These are phyloP conservation scores for Vigna mungo DNA, from an alignment of 306 rosid genomes.

Conservation along the genomic window DNA sequence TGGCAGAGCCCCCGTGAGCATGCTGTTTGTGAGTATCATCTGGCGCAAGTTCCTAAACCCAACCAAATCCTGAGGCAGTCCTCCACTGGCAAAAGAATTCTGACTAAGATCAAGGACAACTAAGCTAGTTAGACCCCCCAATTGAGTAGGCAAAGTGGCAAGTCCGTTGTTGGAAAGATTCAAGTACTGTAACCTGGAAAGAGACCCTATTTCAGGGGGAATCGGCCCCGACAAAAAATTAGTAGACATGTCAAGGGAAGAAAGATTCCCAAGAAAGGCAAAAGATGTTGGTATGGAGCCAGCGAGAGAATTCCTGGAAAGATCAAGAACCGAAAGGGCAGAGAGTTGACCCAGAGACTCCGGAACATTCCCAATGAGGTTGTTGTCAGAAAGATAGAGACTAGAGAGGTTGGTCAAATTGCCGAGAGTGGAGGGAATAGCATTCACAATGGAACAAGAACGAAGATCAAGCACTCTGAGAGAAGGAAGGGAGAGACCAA, in stretches of 20 bases:
- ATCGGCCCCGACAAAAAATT: slow-evolving; percentile 68
- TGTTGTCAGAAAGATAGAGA: slow-evolving; percentile 74
- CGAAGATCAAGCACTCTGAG: slow-evolving; percentile 85
- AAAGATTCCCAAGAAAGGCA: slow-evolving; percentile 63
- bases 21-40: slow-evolving; percentile 61
- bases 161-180: slow-evolving; percentile 75
- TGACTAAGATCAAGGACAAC: slow-evolving; percentile 86
- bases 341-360: slow-evolving; percentile 61
- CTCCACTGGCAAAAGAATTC: slow-evolving; percentile 65
- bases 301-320: slow-evolving; percentile 61
- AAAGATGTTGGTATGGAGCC: slow-evolving; percentile 66
- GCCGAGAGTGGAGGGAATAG: slow-evolving; percentile 74
- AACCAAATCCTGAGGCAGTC: slow-evolving; percentile 59
- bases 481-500: slow-evolving; percentile 57
- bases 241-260: slow-evolving; percentile 70
- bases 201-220: slow-evolving; percentile 61
- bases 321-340: slow-evolving; percentile 74
- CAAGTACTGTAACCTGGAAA: slow-evolving; percentile 68
- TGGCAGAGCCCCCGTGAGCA: slow-evolving; percentile 63
- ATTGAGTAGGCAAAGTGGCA: slow-evolving; percentile 64
- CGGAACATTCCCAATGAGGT: slow-evolving; percentile 73
- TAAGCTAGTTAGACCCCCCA: slow-evolving; percentile 69
- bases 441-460: slow-evolving; percentile 66
- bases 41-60: slow-evolving; percentile 66
- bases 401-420: slow-evolving; percentile 67